Evolutionary conservation across 1,284 basidiomycete species (phyloP).

Genomic region (Phellopilus nigrolimitatus): DNA sequence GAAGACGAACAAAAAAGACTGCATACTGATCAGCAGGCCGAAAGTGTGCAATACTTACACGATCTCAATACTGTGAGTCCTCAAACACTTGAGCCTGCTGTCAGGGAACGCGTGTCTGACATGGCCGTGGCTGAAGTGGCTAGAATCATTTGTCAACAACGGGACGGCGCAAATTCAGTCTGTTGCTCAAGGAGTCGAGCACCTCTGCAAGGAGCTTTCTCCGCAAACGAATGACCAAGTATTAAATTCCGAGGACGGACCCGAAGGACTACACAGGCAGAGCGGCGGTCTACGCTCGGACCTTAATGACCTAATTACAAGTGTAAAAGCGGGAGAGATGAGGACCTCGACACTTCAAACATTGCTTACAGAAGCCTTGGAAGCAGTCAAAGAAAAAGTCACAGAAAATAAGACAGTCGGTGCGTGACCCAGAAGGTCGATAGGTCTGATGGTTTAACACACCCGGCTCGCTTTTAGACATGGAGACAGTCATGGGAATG

Average conservation of each 20-base stretch:
- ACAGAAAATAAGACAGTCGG: constrained; percentile 35
- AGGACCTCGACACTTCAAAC: constrained; percentile 38
- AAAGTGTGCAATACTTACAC: constrained; percentile 68
- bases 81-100: neutral
- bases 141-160: constrained; percentile 74
- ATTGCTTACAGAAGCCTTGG: constrained; percentile 45
- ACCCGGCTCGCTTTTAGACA: constrained; percentile 32
- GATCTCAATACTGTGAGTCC: constrained; percentile 60
- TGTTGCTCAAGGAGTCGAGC: constrained; percentile 55
- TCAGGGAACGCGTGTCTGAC: neutral
- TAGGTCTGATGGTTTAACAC: constrained; percentile 16
- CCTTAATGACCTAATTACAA: constrained; percentile 20
- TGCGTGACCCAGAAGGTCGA: constrained; percentile 22
- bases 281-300: neutral
- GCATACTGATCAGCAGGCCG: constrained; percentile 57
- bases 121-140: constrained; percentile 50
- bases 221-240: constrained; percentile 12
- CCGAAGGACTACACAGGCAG: neutral
- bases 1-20: constrained; percentile 43
- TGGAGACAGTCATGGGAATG: constrained; percentile 53
- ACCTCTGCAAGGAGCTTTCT: constrained; percentile 51
- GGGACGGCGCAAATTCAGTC: constrained; percentile 65
- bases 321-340: constrained; percentile 39
- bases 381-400: constrained; percentile 36
- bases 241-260: no score